Evolutionary conservation across 352 stramenopile genomes (phyloP).

Genomic region (Phytopythium mirpurense): DNA sequence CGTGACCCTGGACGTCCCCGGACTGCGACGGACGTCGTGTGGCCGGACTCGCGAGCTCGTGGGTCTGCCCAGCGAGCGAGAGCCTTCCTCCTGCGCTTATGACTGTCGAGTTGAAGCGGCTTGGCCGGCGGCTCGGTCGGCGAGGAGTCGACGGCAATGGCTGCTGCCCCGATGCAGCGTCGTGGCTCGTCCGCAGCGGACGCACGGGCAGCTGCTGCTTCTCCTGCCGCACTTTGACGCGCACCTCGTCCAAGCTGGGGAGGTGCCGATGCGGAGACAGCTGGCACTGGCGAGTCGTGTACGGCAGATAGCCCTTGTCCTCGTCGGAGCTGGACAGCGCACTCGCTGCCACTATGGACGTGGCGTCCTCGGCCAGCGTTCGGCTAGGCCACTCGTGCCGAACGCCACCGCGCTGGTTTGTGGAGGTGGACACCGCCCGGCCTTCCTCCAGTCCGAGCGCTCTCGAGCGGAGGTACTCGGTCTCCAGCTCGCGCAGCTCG

Average conservation of each 20-base stretch:
- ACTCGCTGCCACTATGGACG: too few species aligned
- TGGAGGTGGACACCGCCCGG: background rate
- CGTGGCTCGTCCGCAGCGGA: slow-evolving; percentile 12
- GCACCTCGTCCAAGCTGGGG: slow-evolving; percentile 43
- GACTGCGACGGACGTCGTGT: background rate
- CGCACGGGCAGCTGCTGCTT: slow-evolving; percentile 26
- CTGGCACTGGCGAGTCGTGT: slow-evolving; percentile 56
- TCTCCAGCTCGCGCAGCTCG: slow-evolving; percentile 28
- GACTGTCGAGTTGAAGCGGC: background rate
- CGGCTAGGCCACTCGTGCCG: background rate
- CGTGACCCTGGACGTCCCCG: background rate
- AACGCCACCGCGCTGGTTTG: background rate
- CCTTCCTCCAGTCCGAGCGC: slow-evolving; percentile 4
- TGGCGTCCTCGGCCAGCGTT: background rate
- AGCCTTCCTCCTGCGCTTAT: background rate
- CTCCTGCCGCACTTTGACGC: slow-evolving; percentile 33
- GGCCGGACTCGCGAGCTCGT: background rate
- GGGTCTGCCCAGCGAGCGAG: background rate
- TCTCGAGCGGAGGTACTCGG: slow-evolving; percentile 23
- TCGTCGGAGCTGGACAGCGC: background rate
- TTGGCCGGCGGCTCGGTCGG: background rate
- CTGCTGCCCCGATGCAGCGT: background rate
- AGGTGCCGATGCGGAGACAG: slow-evolving; percentile 34
- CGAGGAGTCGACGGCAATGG: too few species aligned
- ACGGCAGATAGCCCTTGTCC: slow-evolving; percentile 45